Percentiles rank a stretch among this genome's conserved stretches.
Conservation (phyloP, 2,329 filamentous ascomycete genomes). For the Neonectria coccinea region DNA sequence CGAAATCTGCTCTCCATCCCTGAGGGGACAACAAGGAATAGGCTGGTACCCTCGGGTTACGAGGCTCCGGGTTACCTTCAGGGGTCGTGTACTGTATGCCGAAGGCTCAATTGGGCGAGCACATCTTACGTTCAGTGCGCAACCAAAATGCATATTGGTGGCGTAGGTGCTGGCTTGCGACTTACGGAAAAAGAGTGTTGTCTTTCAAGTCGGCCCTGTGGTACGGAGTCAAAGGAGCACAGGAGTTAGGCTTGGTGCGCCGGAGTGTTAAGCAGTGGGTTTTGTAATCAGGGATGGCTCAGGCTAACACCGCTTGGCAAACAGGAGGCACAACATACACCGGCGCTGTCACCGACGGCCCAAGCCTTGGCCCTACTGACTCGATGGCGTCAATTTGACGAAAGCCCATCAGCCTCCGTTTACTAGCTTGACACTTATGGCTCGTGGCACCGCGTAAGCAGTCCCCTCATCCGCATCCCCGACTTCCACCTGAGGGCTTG, state of each 20-base stretch:
- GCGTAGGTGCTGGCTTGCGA: neutral
- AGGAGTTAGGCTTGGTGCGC: neutral
- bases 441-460: neutral
- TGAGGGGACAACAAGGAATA: constrained; percentile 8
- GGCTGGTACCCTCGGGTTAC: neutral
- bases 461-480: neutral
- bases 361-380: neutral
- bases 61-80: neutral
- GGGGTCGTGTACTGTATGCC: constrained; percentile 10
- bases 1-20: neutral
- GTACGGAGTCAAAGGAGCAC: neutral
- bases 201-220: neutral
- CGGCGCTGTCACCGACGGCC: neutral
- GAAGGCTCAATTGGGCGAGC: neutral
- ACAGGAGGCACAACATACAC: neutral
- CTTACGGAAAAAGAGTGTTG: neutral
- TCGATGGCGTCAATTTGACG: constrained; percentile 6
- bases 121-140: neutral
- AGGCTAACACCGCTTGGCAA: neutral
- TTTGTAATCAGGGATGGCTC: neutral
- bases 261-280: neutral
- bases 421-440: neutral
- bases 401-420: neutral
- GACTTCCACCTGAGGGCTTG: neutral
- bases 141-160: neutral